phyloP scores from a whole-genome alignment of 345 rosid species.

The Populus pruinosa region DNA sequence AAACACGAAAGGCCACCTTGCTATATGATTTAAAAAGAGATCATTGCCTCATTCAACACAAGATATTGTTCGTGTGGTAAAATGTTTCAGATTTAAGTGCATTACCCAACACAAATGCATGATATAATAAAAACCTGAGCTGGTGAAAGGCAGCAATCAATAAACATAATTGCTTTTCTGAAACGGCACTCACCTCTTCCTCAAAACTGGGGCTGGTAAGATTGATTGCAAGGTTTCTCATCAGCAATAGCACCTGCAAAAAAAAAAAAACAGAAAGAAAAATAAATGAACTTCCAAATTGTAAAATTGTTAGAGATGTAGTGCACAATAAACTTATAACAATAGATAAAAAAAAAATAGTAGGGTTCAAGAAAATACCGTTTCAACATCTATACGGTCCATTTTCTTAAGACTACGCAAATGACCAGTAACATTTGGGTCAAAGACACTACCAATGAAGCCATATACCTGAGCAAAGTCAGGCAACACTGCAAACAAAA shows the following conservation, averaged over 20 bases:
- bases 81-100: neutral
- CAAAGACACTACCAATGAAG: slow-evolving; percentile 87
- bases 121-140: neutral
- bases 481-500: slow-evolving; percentile 59
- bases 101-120: neutral
- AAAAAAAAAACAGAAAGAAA: slow-evolving; percentile 18
- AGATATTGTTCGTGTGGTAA: neutral
- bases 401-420: slow-evolving; percentile 72
- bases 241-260: slow-evolving; percentile 70
- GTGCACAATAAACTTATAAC: neutral
- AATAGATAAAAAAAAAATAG: neutral
- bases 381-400: slow-evolving; percentile 79
- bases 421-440: slow-evolving; percentile 63
- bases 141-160: neutral
- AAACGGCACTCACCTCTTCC: slow-evolving; percentile 69
- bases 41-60: neutral
- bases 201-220: slow-evolving; percentile 81
- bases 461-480: slow-evolving; percentile 86
- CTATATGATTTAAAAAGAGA: neutral
- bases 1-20: neutral
- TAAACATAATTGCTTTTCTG: slow-evolving; percentile 5
- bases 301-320: neutral
- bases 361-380: slow-evolving; percentile 39
- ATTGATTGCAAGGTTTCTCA: slow-evolving; percentile 93
- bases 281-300: neutral